Base-by-base conservation (phyloP, 345 rosid genomes). In the Draba incana region DNA sequence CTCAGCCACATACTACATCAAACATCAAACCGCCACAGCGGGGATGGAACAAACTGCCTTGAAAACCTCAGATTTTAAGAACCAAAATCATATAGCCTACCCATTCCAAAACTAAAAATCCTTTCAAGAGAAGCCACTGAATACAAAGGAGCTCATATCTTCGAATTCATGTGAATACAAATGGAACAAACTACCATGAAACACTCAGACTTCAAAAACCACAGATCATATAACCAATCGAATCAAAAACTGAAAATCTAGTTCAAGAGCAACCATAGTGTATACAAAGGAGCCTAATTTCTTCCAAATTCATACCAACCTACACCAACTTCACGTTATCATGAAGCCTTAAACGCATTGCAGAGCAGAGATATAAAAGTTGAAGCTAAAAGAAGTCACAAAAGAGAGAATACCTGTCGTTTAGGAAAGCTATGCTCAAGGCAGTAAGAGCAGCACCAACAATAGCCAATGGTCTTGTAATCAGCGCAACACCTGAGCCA, bases 371-470 rank as follows among this genome's bases (percentile, higher is more conserved):
- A 55, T 41, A 35, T 12, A 68, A 13, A 55, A 74, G 25, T 15
- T 8, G 63, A 52, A 74, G 53, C 53, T 1, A 61, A 30, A 53
- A 67, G 12, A 38, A 58, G 27, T 42, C 48, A 31, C 11, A 20
- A 20, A 0, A 8, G 43, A 48, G 42, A 48, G 38, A 7, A 28
- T 56, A 76, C 79, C 79, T 76, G 51, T 76, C 79, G 39, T 76
- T 76, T 44, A 76, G 79, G 38, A 76, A 76, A 44, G 79, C 79
- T 25, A 70, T 64, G 58, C 76, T 52, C 0, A 76, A 53, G 10
- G 79, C 76, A n/a, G 79, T 76, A 13, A 76, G 54, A 45, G 68
- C 72, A 76, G 63, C 63, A 35, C 75, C 79, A 10, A 70, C 56
- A 33, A 76, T 50, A 64, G 79, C 76, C 57, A 70, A 16, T 16